Conservation (phyloP, 495 filamentous ascomycete genomes). For the Aspergillus ellipticus region DNA sequence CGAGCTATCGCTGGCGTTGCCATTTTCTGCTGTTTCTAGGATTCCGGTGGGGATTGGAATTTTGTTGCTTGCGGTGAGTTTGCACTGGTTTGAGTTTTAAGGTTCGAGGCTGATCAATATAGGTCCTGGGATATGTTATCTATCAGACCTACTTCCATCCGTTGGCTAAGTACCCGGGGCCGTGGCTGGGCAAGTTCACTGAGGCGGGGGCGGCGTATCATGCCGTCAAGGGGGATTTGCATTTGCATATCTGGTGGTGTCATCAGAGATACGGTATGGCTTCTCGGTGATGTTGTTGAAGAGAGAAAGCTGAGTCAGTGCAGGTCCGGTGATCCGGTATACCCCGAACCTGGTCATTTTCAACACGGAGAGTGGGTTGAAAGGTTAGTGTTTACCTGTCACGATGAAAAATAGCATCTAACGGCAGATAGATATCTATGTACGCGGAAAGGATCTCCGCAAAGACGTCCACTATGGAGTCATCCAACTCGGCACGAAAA, state of each 20-base stretch:
- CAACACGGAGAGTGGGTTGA: conserved; percentile 1
- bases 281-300: background rate
- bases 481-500: background rate
- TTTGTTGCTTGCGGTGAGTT: background rate
- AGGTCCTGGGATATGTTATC: conserved; percentile 1
- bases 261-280: conserved; percentile 31
- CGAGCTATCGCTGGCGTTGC: background rate
- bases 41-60: background rate
- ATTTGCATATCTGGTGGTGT: conserved; percentile 21
- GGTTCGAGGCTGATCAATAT: background rate
- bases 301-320: background rate
- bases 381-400: background rate
- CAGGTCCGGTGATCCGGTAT: conserved; percentile 3
- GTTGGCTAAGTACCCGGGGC: conserved; percentile 35
- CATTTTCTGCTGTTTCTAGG: background rate
- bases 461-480: conserved; percentile 1
- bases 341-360: background rate
- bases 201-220: conserved; percentile 29
- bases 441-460: background rate
- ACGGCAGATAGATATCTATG: conserved; percentile 4
- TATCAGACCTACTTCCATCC: conserved; percentile 37
- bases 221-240: conserved; percentile 24
- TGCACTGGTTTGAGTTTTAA: background rate
- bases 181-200: conserved; percentile 28
- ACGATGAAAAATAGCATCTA: background rate